Base-by-base conservation (phyloP, 1,284 basidiomycete species). In the Cryptococcus deneoformans region DNA sequence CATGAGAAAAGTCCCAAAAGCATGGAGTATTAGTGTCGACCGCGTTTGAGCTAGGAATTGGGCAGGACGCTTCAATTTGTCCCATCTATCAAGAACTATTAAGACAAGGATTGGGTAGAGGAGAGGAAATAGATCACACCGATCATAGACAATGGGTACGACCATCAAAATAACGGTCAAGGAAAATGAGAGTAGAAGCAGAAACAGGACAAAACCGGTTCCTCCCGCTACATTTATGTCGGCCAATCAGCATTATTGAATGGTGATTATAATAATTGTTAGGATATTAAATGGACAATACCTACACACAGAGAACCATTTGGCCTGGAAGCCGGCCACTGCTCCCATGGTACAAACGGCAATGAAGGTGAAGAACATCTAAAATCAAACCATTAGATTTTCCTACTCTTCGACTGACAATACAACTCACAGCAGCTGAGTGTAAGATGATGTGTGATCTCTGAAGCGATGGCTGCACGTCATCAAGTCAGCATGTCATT, bases 311-410 rank as follows among this genome's bases (percentile, higher is more conserved):
- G 88, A 88, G 44, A 93, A 83, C 84, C 85, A 92, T 66, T 88
- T 87, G 5, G 87, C 86, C 66, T 95, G 92, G 74, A 94, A 95
- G 20, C 82, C 81, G 0, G 91, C 91, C 2, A 91, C 87, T 63
- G 87, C 87, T 4, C 87, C 91, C 69, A 90, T 91, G 70, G 89
- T 92, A 54, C 86, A 88, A 84, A 93, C 87, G 9, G 89, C 85
- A 48, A 94, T 82, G 71, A 94, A 93, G 72, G 88, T 87, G 84
- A 93, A 90, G 81, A 94, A 92, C 54, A 85, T 82, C 80, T 92
- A 11, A 16, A 29, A 6, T 9, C 29, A 6, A n/a, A 39, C 34
- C 35, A 46, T 45, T 35, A n/a, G 38, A 36, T 20, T 20, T 20
- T 20, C 20, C 20, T 20, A 20, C 20, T 20, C 20, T 20, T 20